Percentiles rank a stretch among this genome's conserved stretches.
These are phyloP conservation scores for apple (Malus domestica) DNA, from an alignment of 306 rosid species.

Conservation along the genomic window DNA sequence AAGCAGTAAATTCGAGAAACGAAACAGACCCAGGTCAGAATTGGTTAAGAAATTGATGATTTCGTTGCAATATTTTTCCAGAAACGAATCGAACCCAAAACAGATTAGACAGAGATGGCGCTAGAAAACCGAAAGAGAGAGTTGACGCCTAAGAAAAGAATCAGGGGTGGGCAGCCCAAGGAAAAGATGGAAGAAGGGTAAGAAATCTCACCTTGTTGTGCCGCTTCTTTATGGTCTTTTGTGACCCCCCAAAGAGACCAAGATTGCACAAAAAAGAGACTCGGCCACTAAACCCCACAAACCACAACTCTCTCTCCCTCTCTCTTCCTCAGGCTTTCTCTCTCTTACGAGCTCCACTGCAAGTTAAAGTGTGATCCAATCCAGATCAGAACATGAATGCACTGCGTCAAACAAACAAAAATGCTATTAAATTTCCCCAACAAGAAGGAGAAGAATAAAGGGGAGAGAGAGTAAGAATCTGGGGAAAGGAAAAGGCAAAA, in stretches of 20 bases:
- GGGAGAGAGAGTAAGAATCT: slow-evolving; percentile 18
- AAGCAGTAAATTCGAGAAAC: slow-evolving; percentile 21
- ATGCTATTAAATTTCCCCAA: slow-evolving; percentile 12
- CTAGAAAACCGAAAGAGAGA: slow-evolving; percentile 18
- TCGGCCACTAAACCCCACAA: slow-evolving; percentile 40
- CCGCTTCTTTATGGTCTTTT: slow-evolving; percentile 40
- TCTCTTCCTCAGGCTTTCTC: slow-evolving; percentile 3
- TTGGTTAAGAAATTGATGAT: slow-evolving; percentile 21
- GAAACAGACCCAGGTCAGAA: slow-evolving; percentile 34
- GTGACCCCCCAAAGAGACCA: slow-evolving; percentile 38
- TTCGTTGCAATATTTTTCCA: slow-evolving; percentile 20
- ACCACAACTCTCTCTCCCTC: neutral
- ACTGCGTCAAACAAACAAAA: slow-evolving; percentile 35
- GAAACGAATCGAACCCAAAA: slow-evolving; percentile 30
- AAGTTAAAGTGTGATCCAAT: slow-evolving; percentile 64
- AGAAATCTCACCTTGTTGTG: slow-evolving; percentile 51
- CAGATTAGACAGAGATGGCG: slow-evolving; percentile 32
- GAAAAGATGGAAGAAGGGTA: slow-evolving; percentile 33
- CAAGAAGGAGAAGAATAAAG: neutral
- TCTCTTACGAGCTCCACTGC: slow-evolving; percentile 4
- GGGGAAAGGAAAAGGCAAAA: slow-evolving; percentile 12
- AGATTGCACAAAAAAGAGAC: slow-evolving; percentile 30
- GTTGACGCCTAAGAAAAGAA: slow-evolving; percentile 30
- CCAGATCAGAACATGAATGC: slow-evolving; percentile 98
- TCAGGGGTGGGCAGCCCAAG: slow-evolving; percentile 30